Evolutionary conservation across 148 eudicot species (phyloP).

Genomic region (Rheum nobile): DNA sequence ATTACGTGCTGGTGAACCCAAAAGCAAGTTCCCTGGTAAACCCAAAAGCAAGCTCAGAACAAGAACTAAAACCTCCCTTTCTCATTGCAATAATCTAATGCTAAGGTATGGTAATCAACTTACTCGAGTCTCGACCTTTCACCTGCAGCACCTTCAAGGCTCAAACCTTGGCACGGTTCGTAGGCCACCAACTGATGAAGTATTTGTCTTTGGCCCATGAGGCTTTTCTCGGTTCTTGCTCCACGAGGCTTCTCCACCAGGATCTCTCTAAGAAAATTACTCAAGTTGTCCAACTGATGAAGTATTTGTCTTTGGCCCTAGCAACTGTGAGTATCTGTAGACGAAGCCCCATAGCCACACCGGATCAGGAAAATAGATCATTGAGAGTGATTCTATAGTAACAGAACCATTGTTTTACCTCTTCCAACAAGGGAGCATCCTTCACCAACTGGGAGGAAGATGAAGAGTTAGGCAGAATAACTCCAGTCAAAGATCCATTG

Average conservation of each 20-base stretch:
- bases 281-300: constrained; percentile 74
- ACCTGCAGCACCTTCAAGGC: constrained; percentile 60
- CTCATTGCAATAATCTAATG: background rate
- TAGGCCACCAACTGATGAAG: constrained; percentile 82
- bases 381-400: background rate
- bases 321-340: constrained; percentile 51
- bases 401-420: constrained; percentile 32
- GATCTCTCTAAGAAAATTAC: constrained; percentile 43
- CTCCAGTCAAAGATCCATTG: constrained; percentile 58
- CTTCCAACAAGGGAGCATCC: constrained; percentile 55
- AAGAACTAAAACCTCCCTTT: background rate
- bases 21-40: constrained; percentile 56
- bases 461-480: constrained; percentile 43
- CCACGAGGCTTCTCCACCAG: constrained; percentile 29
- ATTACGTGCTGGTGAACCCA: too few relatives aligned
- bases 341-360: background rate
- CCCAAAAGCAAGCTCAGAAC: too few relatives aligned
- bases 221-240: constrained; percentile 22
- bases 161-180: constrained; percentile 80
- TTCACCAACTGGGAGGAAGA: constrained; percentile 64
- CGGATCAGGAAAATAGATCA: background rate
- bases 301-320: constrained; percentile 73
- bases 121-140: constrained; percentile 96
- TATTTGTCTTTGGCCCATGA: too few relatives aligned
- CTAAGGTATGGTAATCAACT: constrained; percentile 6